Evolutionary conservation across 306 rosid genomes (phyloP).

Genomic region (Lathyrus aphaca): DNA sequence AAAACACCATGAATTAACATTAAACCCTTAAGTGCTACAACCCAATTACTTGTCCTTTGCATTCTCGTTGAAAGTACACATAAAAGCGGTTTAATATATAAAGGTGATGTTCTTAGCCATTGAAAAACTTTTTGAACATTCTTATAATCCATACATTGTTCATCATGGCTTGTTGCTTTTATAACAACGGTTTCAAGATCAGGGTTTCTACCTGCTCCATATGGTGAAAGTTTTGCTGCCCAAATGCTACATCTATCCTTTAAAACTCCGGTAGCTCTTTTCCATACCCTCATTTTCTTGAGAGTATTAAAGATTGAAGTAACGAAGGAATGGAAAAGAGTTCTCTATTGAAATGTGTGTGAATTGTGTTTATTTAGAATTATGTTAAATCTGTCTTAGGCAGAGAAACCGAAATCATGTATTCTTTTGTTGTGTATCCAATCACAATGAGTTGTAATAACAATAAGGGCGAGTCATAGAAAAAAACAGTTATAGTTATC

Average conservation of each 20-base stretch:
- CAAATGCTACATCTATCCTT: constrained; percentile 72
- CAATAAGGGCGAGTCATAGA: no score
- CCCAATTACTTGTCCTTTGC: constrained; percentile 70
- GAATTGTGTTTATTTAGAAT: no score
- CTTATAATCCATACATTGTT: constrained; percentile 59
- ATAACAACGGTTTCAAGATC: constrained; percentile 63
- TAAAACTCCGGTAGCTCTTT: constrained; percentile 64
- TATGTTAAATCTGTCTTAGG: no score
- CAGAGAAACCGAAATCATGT: no score
- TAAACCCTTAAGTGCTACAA: constrained; percentile 74
- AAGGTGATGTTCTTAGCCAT: constrained; percentile 64
- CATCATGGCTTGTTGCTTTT: constrained; percentile 87
- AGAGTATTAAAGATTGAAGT: no score
- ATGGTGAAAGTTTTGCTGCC: constrained; percentile 52
- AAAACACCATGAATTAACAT: constrained; percentile 81
- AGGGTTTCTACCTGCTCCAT: constrained; percentile 54
- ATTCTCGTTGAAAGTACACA: constrained; percentile 53
- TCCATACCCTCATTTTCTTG: constrained; percentile 67
- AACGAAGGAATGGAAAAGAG: no score
- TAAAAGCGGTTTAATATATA: constrained; percentile 59
- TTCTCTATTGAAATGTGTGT: no score
- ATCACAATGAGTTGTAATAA: no score
- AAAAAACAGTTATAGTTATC: no score
- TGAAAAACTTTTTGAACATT: constrained; percentile 68
- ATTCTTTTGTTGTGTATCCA: no score